Conservation (phyloP, 1,139 yeast species). For the Blastobotrys niveus region DNA sequence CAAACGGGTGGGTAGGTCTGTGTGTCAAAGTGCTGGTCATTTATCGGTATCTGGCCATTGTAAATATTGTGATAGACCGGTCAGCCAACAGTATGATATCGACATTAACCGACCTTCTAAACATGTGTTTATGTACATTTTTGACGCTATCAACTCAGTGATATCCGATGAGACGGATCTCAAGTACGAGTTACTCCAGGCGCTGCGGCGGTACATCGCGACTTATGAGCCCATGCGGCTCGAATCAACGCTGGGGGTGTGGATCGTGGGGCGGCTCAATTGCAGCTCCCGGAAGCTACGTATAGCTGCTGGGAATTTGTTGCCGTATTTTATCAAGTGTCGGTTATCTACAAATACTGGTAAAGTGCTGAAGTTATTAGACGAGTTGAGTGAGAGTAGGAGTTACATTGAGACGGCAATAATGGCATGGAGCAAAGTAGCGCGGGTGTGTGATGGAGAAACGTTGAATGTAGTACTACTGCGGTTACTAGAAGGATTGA, state of each 20-base stretch:
- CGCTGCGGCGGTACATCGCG: slow-evolving; percentile 20
- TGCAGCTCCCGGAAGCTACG: slow-evolving; percentile 28
- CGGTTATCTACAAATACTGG: slow-evolving; percentile 14
- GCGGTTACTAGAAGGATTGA: slow-evolving; percentile 54
- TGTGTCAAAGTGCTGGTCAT: background rate
- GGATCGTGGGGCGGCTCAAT: slow-evolving; percentile 28
- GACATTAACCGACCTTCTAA: background rate
- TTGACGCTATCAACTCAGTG: slow-evolving; percentile 1
- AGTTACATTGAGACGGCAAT: slow-evolving; percentile 58
- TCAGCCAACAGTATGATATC: background rate
- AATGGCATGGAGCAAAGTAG: slow-evolving; percentile 55
- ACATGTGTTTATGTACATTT: background rate
- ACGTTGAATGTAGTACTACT: slow-evolving; percentile 55
- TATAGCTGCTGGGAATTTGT: slow-evolving; percentile 23
- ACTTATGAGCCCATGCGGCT: slow-evolving; percentile 19
- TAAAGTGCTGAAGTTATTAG: slow-evolving; percentile 20
- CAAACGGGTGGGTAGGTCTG: background rate
- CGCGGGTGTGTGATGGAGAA: slow-evolving; percentile 55
- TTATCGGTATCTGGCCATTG: background rate
- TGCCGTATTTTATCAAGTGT: slow-evolving; percentile 22
- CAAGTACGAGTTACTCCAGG: slow-evolving; percentile 19
- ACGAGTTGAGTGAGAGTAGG: slow-evolving; percentile 19
- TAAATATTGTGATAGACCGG: background rate
- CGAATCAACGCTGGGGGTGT: slow-evolving; percentile 23
- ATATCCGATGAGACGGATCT: slow-evolving; percentile 10